Evolutionary conservation across 2,329 filamentous ascomycete species (phyloP), one percentile per base, ranked within the genome.

Genomic region (Sporothrix euskadiensis): DNA sequence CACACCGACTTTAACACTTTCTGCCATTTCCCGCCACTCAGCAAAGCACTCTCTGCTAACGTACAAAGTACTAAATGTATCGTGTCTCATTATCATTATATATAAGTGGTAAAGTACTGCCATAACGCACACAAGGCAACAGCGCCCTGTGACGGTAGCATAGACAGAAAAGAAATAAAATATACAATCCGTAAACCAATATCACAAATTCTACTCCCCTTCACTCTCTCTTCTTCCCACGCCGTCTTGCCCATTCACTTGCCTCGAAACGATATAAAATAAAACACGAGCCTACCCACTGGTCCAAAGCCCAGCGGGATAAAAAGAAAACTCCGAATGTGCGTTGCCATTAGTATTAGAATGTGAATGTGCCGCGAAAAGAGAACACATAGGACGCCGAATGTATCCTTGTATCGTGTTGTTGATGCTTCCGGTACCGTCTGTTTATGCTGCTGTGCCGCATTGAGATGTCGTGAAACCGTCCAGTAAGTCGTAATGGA

Each of bases 21-120:
- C 39, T 14, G 8, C 57, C 3, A 35, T 35, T 8, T 14, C 19
- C 14, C 4, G 44, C 6, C 41, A 14, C 12, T 44, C 9, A 7
- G 59, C n/a, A 44, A 16, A 19, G 30, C 14, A 30, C 52, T 14
- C 10, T 56, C 52, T 12, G 22, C 22, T 30, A 30, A 39, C 12
- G 30, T n/a, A n/a, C 44, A 39, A 10, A 32, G 4, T 41, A 26
- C 8, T 19, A 52, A 44, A 68, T 54, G 19, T 66, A 66, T 74
- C 73, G 52, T 75, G 65, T 71, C 66, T 74, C 74, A 69, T 75
- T 74, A 74, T 74, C 73, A 73, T 74, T 59, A 72, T 68, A 49
- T 65, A 32, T 66, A 22, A n/a, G 57, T 26, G 26, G 26, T 57
- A 16, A n/a, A 39, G 41, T 49, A 19, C 71, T 59, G 22, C 56